Base-by-base conservation (phyloP, 495 filamentous ascomycete species). In the Hyaloscypha bicolor region DNA sequence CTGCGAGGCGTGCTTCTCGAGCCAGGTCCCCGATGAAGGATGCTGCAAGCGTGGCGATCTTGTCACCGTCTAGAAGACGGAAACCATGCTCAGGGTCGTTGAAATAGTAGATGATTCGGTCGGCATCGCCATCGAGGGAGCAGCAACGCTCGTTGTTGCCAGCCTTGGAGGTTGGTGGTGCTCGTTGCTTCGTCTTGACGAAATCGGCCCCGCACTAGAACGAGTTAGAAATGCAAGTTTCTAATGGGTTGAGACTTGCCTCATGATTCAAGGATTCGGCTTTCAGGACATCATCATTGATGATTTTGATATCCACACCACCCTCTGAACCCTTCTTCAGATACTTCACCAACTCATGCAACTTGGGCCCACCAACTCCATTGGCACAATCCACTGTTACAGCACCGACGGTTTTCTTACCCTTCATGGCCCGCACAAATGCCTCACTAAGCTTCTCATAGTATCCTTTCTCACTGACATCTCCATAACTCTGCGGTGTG, bases 41-140 rank as follows among this genome's bases (percentile, higher is more conserved):
- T 55, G 96, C 95, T 12, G 93, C 92, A 45, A 99, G 88, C 2
- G 93, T 97, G 25, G 96, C 94, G 72, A 99, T 98, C 64, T 94
- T 93, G 77, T 99, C 95, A 69, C 95, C 95, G 74, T 99, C 95
- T 6, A 99, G 86, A 66, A 99, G 88, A 70, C 90, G 88, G 81
- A 99, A 99, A 39, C 85, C 85, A 63, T 84, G 88, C 68, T 94
- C 89, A 6, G 89, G 83, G 72, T 97, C 93, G 58, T 85, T 77
- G 84, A 94, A 98, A 80, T 97, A 99, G 83, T 96, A 99, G 60
- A 99, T 90, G 62, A 99, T 80, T 65, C 95, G 90, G 76, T 99
- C 95, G 11, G 95, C 96, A 76, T 99, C 95, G 59, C 95, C 95
- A 68, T 99, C 95, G 35, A 97, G 80, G 19, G 94, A 97, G 73